Percentiles rank a stretch among this genome's conserved stretches.
These are phyloP conservation scores for Pseudoscleropodium purum DNA, from an alignment of 225 moss, liverwort and hornwort genomes.

Conservation along the genomic window DNA sequence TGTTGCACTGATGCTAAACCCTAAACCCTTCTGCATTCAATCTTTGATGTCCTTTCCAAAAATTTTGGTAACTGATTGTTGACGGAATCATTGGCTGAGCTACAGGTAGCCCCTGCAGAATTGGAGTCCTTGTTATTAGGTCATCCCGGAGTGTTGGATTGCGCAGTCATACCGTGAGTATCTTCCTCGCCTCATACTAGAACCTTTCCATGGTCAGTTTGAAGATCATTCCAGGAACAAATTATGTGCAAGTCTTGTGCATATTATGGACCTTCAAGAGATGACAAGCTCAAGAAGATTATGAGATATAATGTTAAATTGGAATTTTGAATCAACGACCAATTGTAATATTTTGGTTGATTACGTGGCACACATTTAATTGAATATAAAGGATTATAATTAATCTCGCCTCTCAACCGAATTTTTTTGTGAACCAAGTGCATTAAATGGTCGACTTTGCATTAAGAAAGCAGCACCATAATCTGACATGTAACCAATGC, in stretches of 20 bases:
- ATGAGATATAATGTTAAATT: not conserved
- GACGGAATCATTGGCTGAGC: not conserved
- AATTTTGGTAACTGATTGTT: not conserved
- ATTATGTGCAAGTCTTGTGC: not conserved
- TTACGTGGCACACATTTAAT: not conserved
- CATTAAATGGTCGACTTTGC: not conserved
- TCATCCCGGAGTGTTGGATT: slow-evolving; percentile 27
- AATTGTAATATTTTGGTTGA: not conserved
- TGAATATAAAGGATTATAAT: not conserved
- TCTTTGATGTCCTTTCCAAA: not conserved
- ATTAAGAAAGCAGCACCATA: too few species aligned
- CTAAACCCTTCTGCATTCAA: not conserved
- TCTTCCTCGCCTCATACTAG: not conserved
- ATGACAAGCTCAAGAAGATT: not conserved
- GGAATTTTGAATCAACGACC: not conserved
- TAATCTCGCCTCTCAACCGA: not conserved
- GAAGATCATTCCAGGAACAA: not conserved
- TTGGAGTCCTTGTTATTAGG: slow-evolving; percentile 25
- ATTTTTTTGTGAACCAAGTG: not conserved
- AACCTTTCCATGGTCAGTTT: not conserved
- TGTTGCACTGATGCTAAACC: not conserved
- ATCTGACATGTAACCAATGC: not conserved
- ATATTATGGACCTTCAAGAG: not conserved
- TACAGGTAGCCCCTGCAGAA: slow-evolving; percentile 59
- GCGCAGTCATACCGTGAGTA: slow-evolving; percentile 56